Conservation (phyloP, 2,329 filamentous ascomycete genomes). For the Clonostachys rosea region DNA sequence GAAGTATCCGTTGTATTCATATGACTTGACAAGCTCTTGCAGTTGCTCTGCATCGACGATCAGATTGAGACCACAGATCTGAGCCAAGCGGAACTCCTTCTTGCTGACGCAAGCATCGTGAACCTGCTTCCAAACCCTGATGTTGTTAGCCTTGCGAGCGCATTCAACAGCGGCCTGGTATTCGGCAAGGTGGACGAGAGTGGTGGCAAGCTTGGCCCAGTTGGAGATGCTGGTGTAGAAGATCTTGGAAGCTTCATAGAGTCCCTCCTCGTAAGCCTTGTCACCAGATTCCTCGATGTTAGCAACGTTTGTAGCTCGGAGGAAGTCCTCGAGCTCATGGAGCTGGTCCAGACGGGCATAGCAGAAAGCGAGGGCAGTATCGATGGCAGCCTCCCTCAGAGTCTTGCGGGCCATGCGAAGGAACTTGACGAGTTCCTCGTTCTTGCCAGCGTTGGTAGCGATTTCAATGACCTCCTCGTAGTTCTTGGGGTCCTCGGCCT, state of each 20-base stretch:
- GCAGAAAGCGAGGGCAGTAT: conserved; percentile 90
- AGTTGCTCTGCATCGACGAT: conserved; percentile 97
- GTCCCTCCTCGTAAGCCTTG: conserved; percentile 93
- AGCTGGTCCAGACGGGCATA: conserved; percentile 91
- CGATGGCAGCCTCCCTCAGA: conserved; percentile 85
- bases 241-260: conserved; percentile 96
- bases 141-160: conserved; percentile 96
- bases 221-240: conserved; percentile 98
- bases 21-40: conserved; percentile 88
- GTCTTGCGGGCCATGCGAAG: conserved; percentile 97
- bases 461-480: conserved; percentile 95
- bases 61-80: conserved; percentile 97
- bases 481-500: conserved; percentile 87
- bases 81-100: conserved; percentile 97
- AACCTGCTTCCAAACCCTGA: conserved; percentile 99
- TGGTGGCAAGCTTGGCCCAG: conserved; percentile 98
- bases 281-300: conserved; percentile 96
- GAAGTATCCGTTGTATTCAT: conserved; percentile 96
- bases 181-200: conserved; percentile 91
- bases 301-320: conserved; percentile 87
- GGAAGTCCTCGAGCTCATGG: conserved; percentile 90
- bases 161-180: conserved; percentile 98
- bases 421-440: conserved; percentile 95
- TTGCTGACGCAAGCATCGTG: conserved; percentile 94
- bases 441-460: conserved; percentile 91